A percentile compares a stretch with the other conserved stretches of the same genome.
phyloP scores from a whole-genome alignment of 2,329 filamentous ascomycete genomes.

The Chrysoporthe austroafricana region DNA sequence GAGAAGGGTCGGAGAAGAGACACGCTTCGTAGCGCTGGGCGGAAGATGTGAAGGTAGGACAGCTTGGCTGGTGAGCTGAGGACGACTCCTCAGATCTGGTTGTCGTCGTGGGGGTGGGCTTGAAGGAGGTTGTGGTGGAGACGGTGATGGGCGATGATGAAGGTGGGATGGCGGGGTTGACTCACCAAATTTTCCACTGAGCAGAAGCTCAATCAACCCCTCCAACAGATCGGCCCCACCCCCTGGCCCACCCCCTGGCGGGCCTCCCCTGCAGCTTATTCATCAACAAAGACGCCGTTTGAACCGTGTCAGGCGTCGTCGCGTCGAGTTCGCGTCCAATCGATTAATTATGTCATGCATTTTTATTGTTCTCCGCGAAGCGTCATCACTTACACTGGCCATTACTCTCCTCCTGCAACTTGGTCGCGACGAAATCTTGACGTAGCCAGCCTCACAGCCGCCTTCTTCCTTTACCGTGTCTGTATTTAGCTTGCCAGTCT shows the following conservation, averaged over 20 bases:
- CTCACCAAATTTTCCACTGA: slow-evolving; percentile 5
- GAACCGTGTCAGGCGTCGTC: slow-evolving; percentile 9
- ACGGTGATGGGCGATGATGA: not conserved
- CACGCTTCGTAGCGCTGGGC: slow-evolving; percentile 43
- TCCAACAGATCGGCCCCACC: slow-evolving; percentile 1
- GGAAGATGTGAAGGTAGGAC: slow-evolving; percentile 47
- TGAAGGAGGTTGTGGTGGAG: not conserved
- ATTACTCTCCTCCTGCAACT: not conserved
- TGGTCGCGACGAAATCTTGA: not conserved
- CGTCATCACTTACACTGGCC: not conserved
- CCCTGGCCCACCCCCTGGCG: not conserved
- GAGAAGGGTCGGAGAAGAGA: slow-evolving; percentile 39
- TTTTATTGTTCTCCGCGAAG: not conserved
- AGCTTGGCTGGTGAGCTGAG: slow-evolving; percentile 41
- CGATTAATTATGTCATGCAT: slow-evolving; percentile 20
- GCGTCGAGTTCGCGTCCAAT: slow-evolving; percentile 18
- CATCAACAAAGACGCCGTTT: not conserved
- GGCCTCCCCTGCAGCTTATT: not conserved
- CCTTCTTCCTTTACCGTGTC: not conserved
- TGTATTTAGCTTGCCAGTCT: not conserved
- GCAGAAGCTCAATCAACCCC: slow-evolving; percentile 1
- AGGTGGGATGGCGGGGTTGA: slow-evolving; percentile 8
- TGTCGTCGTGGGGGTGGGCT: slow-evolving; percentile 5
- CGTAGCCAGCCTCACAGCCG: not conserved
- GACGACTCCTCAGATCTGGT: slow-evolving; percentile 10